These are phyloP conservation scores for Exophiala calicioides DNA, from an alignment of 2,329 filamentous ascomycete species.

Conservation along the genomic window DNA sequence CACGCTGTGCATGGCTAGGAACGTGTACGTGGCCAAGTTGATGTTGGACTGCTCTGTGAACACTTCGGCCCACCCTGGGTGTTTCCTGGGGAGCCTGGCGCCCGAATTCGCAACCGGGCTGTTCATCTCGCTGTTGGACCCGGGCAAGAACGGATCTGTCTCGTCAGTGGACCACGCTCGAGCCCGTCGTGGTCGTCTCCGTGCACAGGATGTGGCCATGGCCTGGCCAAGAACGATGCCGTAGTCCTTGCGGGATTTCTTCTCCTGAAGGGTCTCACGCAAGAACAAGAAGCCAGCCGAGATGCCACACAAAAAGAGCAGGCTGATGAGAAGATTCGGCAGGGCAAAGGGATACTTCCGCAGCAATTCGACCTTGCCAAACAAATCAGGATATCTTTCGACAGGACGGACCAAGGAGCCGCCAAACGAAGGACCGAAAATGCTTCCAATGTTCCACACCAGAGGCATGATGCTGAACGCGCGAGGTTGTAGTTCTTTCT, in stretches of 20 bases:
- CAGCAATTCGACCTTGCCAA: conserved; percentile 68
- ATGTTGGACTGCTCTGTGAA: conserved; percentile 73
- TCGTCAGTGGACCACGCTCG: conserved; percentile 33
- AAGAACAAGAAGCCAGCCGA: conserved; percentile 75
- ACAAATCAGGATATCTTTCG: conserved; percentile 69
- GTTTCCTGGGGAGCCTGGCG: conserved; percentile 25
- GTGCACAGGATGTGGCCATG: conserved; percentile 51
- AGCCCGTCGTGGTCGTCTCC: conserved; percentile 21
- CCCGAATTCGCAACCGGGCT: conserved; percentile 11
- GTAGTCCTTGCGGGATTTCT: conserved; percentile 69
- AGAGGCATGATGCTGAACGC: conserved; percentile 95
- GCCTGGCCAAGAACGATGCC: conserved; percentile 72
- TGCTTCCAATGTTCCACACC: conserved; percentile 82
- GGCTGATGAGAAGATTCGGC: conserved; percentile 76
- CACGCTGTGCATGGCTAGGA: conserved; percentile 78
- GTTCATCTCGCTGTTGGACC: conserved; percentile 22
- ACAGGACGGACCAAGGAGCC: conserved; percentile 82
- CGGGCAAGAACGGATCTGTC: conserved; percentile 20
- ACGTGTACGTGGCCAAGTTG: conserved; percentile 74
- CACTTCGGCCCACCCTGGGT: conserved; percentile 60
- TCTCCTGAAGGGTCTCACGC: conserved; percentile 77
- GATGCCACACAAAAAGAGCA: conserved; percentile 77
- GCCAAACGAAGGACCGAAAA: conserved; percentile 85
- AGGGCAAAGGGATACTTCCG: conserved; percentile 77
- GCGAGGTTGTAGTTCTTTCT: conserved; percentile 79